Conservation (phyloP, 2,329 filamentous ascomycete genomes). For the Epichloe sylvatica region DNA sequence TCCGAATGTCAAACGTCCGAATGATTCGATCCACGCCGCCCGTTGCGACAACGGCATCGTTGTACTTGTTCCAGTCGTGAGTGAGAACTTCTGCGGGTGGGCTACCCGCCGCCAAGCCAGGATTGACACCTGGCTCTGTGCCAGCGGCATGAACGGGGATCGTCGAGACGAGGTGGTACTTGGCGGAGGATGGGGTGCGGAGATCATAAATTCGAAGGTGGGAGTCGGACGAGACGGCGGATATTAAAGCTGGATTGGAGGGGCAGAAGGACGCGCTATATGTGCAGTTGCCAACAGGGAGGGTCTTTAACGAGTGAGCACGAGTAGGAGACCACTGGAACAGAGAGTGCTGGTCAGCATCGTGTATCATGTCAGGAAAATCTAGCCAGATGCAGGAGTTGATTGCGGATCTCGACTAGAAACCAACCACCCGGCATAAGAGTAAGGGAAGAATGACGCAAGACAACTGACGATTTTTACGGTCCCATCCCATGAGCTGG, state of each 20-base stretch:
- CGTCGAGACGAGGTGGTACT: constrained; percentile 71
- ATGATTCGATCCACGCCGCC: constrained; percentile 80
- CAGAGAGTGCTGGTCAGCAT: background rate
- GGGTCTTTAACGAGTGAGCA: constrained; percentile 60
- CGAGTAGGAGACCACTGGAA: constrained; percentile 69
- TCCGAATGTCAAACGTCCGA: constrained; percentile 80
- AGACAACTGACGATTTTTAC: constrained; percentile 57
- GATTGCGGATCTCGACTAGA: background rate
- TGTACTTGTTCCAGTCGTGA: constrained; percentile 99
- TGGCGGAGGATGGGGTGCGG: constrained; percentile 68
- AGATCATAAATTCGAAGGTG: constrained; percentile 86
- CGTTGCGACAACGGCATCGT: constrained; percentile 68
- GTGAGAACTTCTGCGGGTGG: constrained; percentile 76
- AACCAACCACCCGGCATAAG: background rate
- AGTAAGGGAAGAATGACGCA: background rate
- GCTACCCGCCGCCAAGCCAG: constrained; percentile 23
- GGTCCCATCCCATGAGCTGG: constrained; percentile 90
- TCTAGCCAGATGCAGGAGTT: too few relatives aligned
- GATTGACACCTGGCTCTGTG: constrained; percentile 25
- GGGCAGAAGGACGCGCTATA: constrained; percentile 89
- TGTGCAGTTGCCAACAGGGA: constrained; percentile 86
- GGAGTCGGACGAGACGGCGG: constrained; percentile 77
- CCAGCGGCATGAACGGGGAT: constrained; percentile 69
- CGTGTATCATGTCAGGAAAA: background rate
- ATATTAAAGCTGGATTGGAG: constrained; percentile 72